Conservation (phyloP, 345 rosid species). For the Rhizophora mangle region DNA sequence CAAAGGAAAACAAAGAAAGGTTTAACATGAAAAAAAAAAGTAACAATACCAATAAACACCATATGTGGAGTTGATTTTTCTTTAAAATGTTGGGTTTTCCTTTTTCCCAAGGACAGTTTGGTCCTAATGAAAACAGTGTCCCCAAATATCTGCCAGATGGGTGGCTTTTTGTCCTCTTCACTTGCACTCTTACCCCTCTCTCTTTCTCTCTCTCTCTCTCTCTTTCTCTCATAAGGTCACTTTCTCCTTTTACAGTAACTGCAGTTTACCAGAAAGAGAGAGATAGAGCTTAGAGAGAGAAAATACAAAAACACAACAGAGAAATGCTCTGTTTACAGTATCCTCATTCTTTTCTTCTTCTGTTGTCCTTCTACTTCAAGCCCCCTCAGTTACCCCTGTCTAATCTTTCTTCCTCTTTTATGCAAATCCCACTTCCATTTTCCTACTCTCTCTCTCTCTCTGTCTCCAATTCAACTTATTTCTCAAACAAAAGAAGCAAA, state of each 20-base stretch:
- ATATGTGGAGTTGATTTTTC: too few species aligned
- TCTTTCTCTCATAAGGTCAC: conserved; percentile 8
- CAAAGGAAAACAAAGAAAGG: too few species aligned
- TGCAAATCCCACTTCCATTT: background rate
- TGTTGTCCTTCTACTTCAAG: conserved; percentile 17
- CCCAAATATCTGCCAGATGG: conserved; percentile 16
- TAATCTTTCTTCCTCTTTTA: background rate
- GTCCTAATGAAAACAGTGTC: background rate
- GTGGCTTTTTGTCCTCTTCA: background rate
- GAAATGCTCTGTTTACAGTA: conserved; percentile 16
- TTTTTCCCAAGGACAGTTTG: background rate
- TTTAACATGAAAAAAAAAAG: too few species aligned
- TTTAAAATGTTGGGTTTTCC: too few species aligned
- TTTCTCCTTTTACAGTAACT: conserved; percentile 21
- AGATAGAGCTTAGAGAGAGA: background rate
- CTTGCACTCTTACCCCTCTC: background rate
- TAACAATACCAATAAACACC: too few species aligned
- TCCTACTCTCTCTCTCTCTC: background rate
- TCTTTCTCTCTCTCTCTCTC: background rate
- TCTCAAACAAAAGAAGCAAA: background rate
- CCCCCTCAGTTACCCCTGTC: background rate
- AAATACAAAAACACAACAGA: background rate
- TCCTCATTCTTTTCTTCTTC: conserved; percentile 24
- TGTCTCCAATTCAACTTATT: background rate
- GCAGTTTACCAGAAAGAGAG: conserved; percentile 12